Base-by-base conservation (phyloP, 257 asterid genomes). In the Rehmannia glutinosa region DNA sequence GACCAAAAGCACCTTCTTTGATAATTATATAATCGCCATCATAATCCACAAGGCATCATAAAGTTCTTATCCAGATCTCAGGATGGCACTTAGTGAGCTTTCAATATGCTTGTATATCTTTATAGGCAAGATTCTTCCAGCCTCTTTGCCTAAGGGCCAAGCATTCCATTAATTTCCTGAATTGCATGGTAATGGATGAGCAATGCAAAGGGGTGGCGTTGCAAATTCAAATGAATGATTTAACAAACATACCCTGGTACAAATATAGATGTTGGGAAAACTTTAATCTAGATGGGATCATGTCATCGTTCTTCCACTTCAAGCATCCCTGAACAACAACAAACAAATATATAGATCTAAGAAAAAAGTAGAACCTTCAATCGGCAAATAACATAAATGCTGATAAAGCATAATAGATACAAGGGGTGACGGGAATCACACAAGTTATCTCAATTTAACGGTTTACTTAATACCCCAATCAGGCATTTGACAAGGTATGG, bases 81-180 rank as follows among this genome's bases (percentile, higher is more conserved):
- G 16, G 38, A 52, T 28, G 20, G 36, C 47, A 49, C 33, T 39
- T 35, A 8, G 16, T 11, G 11, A 41, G n/a, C 38, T 60, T 50
- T 27, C 23, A 56, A 20, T 46, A 47, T 32, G 38, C 25, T 41
- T 51, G 36, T 61, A 36, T 11, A 53, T 16, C 15, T 69, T 25
- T n/a, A n/a, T n/a, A n/a, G n/a, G n/a, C n/a, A n/a, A n/a, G n/a
- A n/a, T 33, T 1, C 45, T 39, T 71, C 36, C 38, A 12, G 25
- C 55, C 43, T 10, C 6, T 55, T 55, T 17, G 35, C 41, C 54
- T 25, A 20, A 8, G 32, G 36, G 17, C 55, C 57, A 62, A 62
- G 65, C 19, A 33, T 59, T 45, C 73, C 62, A 56, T 23, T 61
- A 35, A 36, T 32, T 28, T 64, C 67, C 76, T 78, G 79, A 27